Base-by-base conservation (phyloP, 2,329 filamentous ascomycete genomes). In the Colletotrichum spaethianum region DNA sequence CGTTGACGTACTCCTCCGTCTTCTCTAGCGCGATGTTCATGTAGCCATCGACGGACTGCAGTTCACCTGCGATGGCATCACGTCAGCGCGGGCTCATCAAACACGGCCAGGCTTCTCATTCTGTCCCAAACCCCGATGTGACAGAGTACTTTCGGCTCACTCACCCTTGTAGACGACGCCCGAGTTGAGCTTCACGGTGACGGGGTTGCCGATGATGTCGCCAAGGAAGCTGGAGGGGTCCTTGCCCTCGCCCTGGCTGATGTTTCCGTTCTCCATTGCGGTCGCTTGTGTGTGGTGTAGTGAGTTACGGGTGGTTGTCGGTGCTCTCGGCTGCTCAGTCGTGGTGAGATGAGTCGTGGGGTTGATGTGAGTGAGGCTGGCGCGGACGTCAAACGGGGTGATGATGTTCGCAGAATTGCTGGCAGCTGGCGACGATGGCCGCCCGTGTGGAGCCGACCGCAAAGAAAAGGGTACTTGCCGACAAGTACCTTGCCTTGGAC, bases 11-110 rank as follows among this genome's bases (percentile, higher is more conserved):
- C 84, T 99, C 96, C 75, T 94, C 92, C 26, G 95, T 97, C 85
- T 98, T 96, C 83, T 99, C 96, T 38, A 99, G 90, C 16, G 96
- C 96, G 81, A 99, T 98, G 85, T 99, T 99, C 96, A 99, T 99
- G 85, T 98, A 99, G 63, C 96, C 96, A 82, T 99, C 96, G 61
- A 99, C 96, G 0, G 95, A 98, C 82, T 98, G 95, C 46, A 98
- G 89, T 81, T 98, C 95, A 77, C 96, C 96, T 98, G 74, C 23
- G 42, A 14, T 4, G 40, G 23, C 36, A 57, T 31, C 20, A 12
- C 26, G 64, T 71, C 33, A 71, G 69, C 44, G 14, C 1, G 8
- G 2, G n/a, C 42, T 79, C 60, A 79, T 72, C 62, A 59, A 63
- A 66, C 31, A 40, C 3, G 20, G 8, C 12, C 6, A 8, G 12